Evolutionary conservation across 768 basidiomycete genomes (phyloP).

Genomic region (Leucocoprinus leucothites): DNA sequence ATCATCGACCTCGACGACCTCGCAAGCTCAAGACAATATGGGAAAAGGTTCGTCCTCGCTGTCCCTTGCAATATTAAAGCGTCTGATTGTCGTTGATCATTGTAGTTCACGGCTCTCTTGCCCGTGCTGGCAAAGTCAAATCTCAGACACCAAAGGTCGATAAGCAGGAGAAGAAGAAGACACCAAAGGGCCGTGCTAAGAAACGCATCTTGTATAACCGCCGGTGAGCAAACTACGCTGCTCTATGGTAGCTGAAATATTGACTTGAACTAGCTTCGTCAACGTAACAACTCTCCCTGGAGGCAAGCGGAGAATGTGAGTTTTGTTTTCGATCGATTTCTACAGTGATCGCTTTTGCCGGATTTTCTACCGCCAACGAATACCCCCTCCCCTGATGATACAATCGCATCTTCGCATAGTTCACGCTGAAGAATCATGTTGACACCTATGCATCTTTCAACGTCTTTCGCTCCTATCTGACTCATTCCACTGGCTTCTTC

Average conservation of each 20-base stretch:
- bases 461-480: conserved; percentile 99
- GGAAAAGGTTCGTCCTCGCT: conserved; percentile 55
- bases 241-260: background rate
- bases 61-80: conserved; percentile 13
- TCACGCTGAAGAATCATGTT: conserved; percentile 93
- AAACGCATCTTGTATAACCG: conserved; percentile 94
- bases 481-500: conserved; percentile 19
- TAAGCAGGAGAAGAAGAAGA: conserved; percentile 99
- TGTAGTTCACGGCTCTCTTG: conserved; percentile 96
- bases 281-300: conserved; percentile 89
- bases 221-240: conserved; percentile 49
- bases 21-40: conserved; percentile 65
- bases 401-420: conserved; percentile 74
- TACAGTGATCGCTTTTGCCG: background rate
- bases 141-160: conserved; percentile 98
- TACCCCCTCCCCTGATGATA: conserved; percentile 47
- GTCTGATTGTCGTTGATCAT: background rate
- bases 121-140: conserved; percentile 99
- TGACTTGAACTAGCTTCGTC: conserved; percentile 60
- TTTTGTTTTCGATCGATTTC: conserved; percentile 24
- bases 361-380: background rate
- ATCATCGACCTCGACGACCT: conserved; percentile 30
- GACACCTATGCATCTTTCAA: conserved; percentile 75
- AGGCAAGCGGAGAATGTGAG: conserved; percentile 96
- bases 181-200: conserved; percentile 95